phyloP scores from a whole-genome alignment of 352 stramenopile species.

The Globisporangium spiculum region DNA sequence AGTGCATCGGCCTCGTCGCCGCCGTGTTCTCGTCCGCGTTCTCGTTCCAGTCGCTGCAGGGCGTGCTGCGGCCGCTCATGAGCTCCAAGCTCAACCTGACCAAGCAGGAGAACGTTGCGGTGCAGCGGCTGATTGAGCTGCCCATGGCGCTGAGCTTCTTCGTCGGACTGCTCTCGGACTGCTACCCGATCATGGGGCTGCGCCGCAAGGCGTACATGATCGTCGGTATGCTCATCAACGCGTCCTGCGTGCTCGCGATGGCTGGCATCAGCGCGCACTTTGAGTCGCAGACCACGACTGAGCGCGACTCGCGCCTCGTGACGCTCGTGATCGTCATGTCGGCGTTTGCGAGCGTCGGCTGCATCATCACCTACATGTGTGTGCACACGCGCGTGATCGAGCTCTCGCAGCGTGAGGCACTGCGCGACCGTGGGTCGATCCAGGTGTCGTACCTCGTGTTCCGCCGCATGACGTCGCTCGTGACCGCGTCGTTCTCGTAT shows the following conservation, averaged over 20 bases:
- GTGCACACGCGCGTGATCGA: constrained; percentile 43
- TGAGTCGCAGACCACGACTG: constrained; percentile 14
- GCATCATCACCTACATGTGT: constrained; percentile 30
- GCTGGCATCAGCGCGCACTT: constrained; percentile 25
- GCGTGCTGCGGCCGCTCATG: constrained; percentile 18
- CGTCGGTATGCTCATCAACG: constrained; percentile 39
- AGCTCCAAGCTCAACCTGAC: constrained; percentile 18
- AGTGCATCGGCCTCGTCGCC: constrained; percentile 21
- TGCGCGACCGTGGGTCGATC: constrained; percentile 34
- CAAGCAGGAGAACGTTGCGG: constrained; percentile 16
- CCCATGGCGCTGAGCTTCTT: constrained; percentile 89
- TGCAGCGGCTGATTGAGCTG: constrained; percentile 67
- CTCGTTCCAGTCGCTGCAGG: constrained; percentile 18
- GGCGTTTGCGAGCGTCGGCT: constrained; percentile 25
- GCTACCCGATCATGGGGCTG: constrained; percentile 86
- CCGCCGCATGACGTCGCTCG: constrained; percentile 25
- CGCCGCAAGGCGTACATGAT: constrained; percentile 92
- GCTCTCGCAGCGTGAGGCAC: constrained; percentile 39
- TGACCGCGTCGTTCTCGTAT: constrained; percentile 5
- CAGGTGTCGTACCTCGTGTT: constrained; percentile 40
- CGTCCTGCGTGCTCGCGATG: constrained; percentile 18
- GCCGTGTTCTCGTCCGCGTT: constrained; percentile 23
- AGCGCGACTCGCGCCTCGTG: constrained; percentile 16
- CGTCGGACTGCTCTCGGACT: constrained; percentile 87
- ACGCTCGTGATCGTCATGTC: constrained; percentile 25